Evolutionary conservation across 352 stramenopile genomes (phyloP), one percentile per base, ranked within the genome.

Genomic region (Phytophthora palmivora): DNA sequence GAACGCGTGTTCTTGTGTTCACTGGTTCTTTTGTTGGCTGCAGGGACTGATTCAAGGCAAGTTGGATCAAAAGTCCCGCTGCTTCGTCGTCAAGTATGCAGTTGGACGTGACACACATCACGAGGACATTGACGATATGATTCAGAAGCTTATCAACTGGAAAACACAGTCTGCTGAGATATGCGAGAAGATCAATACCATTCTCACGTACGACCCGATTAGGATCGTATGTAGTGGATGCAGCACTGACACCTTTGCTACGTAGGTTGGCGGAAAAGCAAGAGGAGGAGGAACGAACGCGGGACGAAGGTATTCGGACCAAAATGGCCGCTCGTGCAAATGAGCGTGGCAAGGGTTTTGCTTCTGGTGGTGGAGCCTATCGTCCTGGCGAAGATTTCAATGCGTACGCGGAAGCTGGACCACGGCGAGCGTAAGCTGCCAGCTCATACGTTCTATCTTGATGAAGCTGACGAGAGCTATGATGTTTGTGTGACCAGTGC

Each of bases 11-110:
- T 30, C 5, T 34, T n/a, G 8, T 21, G 16, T 24, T 32, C 32
- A n/a, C 30, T 58, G 5, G 22, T 51, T 9, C 6, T 19, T 48
- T 1, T 49, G 32, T 1, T 6, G 15, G 19, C 3, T 64, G 28
- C 33, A 96, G 87, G 86, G 91, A 19, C 60, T 97, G n/a, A 64
- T 97, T 21, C 81, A 96, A 77, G 91, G 88, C 63, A 97, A 97
- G 48, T 64, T 97, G 58, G 86, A 97, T 59, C 90, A 97, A 48
- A 95, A 95, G 63, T 88, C 72, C 34, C 71, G 85, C 21, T 73
- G 72, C 15, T 86, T 96, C 14, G 74, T 92, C 32, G 83, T 96
- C 47, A 97, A 95, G 59, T 96, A 94, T 62, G 89, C 89, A 0
- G 83, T 96, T 15, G 91, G 87, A n/a, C 85, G 91, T 16, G 91